A percentile compares a stretch with the other conserved stretches of the same genome.
phyloP scores from a whole-genome alignment of 305 asterid genomes.

The Ajuga reptans region DNA sequence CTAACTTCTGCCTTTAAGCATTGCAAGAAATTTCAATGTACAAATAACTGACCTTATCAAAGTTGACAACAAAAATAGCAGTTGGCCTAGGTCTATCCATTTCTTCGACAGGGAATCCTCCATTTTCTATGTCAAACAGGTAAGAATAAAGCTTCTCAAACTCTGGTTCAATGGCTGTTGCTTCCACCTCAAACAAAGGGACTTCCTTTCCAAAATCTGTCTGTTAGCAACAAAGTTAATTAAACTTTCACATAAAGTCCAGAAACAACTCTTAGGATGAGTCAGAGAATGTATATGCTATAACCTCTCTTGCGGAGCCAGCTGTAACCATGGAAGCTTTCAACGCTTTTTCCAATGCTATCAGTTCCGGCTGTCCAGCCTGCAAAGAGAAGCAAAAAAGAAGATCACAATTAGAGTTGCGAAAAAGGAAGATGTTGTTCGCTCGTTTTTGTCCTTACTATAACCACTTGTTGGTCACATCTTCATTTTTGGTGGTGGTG shows the following conservation, averaged over 20 bases:
- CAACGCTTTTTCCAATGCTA: conserved; percentile 71
- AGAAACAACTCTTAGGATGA: conserved; percentile 11
- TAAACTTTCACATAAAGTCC: conserved; percentile 16
- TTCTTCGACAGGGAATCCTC: conserved; percentile 52
- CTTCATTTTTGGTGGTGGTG: neutral
- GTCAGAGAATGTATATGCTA: conserved; percentile 20
- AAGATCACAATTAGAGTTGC: conserved; percentile 1
- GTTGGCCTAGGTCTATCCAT: conserved; percentile 82
- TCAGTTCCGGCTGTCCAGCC: conserved; percentile 89
- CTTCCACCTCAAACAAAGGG: conserved; percentile 91
- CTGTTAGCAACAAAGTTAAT: conserved; percentile 42
- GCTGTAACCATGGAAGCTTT: conserved; percentile 69
- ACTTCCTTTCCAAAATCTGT: conserved; percentile 90
- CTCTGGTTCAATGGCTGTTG: conserved; percentile 76
- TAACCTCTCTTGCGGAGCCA: conserved; percentile 96
- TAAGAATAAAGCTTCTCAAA: conserved; percentile 84
- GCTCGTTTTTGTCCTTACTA: neutral
- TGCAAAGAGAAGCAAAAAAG: conserved; percentile 30
- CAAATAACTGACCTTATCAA: conserved; percentile 64
- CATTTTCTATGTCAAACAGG: conserved; percentile 68
- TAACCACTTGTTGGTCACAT: neutral
- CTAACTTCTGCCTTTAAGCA: neutral
- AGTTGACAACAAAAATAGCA: conserved; percentile 79
- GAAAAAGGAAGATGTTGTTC: neutral
- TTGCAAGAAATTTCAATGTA: conserved; percentile 12